A percentile compares a stretch with the other conserved stretches of the same genome.
Evolutionary conservation across 768 basidiomycete species (phyloP).

Genomic region (Neoboletus magnificus): DNA sequence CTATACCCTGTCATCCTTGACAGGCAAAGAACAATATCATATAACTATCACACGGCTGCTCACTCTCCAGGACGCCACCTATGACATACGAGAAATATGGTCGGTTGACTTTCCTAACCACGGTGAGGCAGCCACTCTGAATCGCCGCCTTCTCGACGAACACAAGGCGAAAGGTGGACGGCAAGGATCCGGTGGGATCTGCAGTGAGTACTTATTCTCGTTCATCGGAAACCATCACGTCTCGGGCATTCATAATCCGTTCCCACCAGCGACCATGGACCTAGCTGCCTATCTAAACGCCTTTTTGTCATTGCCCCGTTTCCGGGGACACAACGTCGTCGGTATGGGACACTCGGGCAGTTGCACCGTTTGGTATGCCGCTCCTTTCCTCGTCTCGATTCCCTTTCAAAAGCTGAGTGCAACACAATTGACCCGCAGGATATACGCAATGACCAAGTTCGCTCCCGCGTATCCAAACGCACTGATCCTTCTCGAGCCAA

Average conservation of each 20-base stretch:
- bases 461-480: constrained; percentile 9
- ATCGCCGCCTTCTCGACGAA: constrained; percentile 26
- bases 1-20: background rate
- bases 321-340: constrained; percentile 22
- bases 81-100: constrained; percentile 33
- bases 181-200: constrained; percentile 9
- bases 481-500: constrained; percentile 29
- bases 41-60: constrained; percentile 18
- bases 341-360: constrained; percentile 30
- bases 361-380: constrained; percentile 26
- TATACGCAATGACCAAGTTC: constrained; percentile 20
- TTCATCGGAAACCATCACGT: background rate
- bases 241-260: background rate
- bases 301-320: constrained; percentile 23
- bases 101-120: constrained; percentile 36
- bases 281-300: constrained; percentile 21
- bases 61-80: constrained; percentile 8
- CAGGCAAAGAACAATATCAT: constrained; percentile 32
- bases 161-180: constrained; percentile 14
- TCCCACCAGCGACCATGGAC: constrained; percentile 22
- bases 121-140: constrained; percentile 33
- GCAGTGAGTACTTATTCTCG: constrained; percentile 16
- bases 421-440: constrained; percentile 4
- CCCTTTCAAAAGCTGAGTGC: background rate
- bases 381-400: background rate